Evolutionary conservation across 352 stramenopile species (phyloP).

Genomic region (Phytophthora palmivora): DNA sequence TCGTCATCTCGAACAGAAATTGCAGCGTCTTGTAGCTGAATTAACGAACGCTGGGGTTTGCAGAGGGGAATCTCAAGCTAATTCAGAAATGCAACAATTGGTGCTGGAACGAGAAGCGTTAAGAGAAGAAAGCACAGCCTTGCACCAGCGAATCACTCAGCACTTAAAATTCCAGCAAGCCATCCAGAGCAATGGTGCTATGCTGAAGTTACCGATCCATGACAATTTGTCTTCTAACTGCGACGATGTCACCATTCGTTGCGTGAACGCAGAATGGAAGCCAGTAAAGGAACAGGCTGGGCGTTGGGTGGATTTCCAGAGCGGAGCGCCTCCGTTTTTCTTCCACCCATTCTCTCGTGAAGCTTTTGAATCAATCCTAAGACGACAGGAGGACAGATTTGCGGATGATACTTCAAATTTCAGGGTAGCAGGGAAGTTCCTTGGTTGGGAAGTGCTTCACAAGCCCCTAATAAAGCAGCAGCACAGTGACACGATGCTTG

Average conservation of each 20-base stretch:
- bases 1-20: slow-evolving; percentile 27
- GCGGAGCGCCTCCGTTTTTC: neutral
- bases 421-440: neutral
- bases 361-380: neutral
- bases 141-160: neutral
- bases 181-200: too few species aligned
- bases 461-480: neutral
- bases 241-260: slow-evolving; percentile 5
- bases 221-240: neutral
- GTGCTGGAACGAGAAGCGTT: neutral
- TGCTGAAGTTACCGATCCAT: neutral
- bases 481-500: neutral
- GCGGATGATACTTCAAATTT: neutral
- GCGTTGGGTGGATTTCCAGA: neutral
- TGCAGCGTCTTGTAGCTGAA: slow-evolving; percentile 17
- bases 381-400: neutral
- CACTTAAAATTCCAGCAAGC: neutral
- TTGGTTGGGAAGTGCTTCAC: slow-evolving; percentile 22
- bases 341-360: neutral
- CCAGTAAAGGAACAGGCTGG: neutral
- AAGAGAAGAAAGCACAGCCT: neutral
- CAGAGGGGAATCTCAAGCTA: slow-evolving; percentile 1
- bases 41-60: neutral
- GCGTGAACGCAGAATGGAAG: neutral
- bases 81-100: neutral